These are phyloP conservation scores for Aureobasidium sp. DNA, from an alignment of 2,329 filamentous ascomycete species.

Conservation along the genomic window DNA sequence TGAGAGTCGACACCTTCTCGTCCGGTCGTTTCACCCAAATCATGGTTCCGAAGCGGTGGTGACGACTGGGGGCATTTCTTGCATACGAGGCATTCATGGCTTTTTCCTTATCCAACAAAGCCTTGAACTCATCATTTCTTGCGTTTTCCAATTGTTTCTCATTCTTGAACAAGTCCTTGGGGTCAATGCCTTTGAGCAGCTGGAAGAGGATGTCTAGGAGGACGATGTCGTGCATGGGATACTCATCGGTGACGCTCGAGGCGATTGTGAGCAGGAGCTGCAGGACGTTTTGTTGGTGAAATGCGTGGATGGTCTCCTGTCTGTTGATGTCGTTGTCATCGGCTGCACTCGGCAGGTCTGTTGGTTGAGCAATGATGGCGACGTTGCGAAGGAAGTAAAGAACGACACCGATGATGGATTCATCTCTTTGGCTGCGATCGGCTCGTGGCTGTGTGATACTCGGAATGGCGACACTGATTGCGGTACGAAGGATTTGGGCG, in stretches of 20 bases:
- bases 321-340: constrained; percentile 84
- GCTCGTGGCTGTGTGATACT: constrained; percentile 71
- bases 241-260: constrained; percentile 91
- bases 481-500: constrained; percentile 67
- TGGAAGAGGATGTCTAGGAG: constrained; percentile 89
- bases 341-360: constrained; percentile 67
- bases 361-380: constrained; percentile 69
- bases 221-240: constrained; percentile 79
- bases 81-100: constrained; percentile 72
- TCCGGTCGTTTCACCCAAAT: constrained; percentile 88
- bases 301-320: constrained; percentile 79
- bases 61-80: constrained; percentile 71
- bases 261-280: constrained; percentile 76
- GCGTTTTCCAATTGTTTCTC: constrained; percentile 61
- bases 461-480: constrained; percentile 72
- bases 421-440: constrained; percentile 71
- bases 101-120: constrained; percentile 71
- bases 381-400: constrained; percentile 87
- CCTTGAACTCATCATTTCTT: constrained; percentile 64
- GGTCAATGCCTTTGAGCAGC: constrained; percentile 79
- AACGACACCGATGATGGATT: constrained; percentile 84
- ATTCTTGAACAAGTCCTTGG: constrained; percentile 76
- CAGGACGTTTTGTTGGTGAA: constrained; percentile 85
- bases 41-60: constrained; percentile 95
- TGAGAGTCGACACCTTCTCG: constrained; percentile 74